Evolutionary conservation across 2,329 filamentous ascomycete species (phyloP), one percentile per base, ranked within the genome.

Genomic region (Dactylonectria macrodidyma): DNA sequence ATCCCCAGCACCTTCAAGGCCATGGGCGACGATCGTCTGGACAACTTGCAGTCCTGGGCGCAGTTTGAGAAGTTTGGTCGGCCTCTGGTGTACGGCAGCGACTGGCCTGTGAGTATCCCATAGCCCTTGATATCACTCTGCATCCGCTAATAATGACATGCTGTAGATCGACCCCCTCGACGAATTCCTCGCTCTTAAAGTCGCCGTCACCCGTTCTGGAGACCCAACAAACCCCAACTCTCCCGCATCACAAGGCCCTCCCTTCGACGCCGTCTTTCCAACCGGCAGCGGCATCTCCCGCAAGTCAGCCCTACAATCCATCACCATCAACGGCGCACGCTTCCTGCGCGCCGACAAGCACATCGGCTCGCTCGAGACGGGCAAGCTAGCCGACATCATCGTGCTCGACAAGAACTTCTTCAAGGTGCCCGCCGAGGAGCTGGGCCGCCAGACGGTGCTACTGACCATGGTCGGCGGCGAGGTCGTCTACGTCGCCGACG

Each of bases 31-130:
- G 66, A 76, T 4, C 75, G 75, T 0, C 48, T 66, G 14, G 55
- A 69, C 9, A 70, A 76, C 30, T 59, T 88, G 1, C 69, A 77
- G 5, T 71, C 75, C 0, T 76, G 71, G 64, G 70, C 66, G 6
- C 46, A 73, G 3, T 66, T 75, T 6, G 69, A 72, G 14, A 48
- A 69, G 16, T 63, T 62, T 1, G 72, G 72, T 19, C 68, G 72
- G 2, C 66, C 65, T 51, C 59, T 73, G 34, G 48, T 75, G 4
- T 75, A 77, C 6, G 75, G 75, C 24, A 76, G 74, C 16, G 75
- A 77, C 46, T 77, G 75, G 74, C 75, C 75, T 19, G 75, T 76
- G 61, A 72, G 74, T 68, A 12, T 70, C 26, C 16, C 2, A 1
- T 7, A 44, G n/a, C 16, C 36, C n/a, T n/a, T n/a, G 14, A n/a